phyloP scores from a whole-genome alignment of 495 filamentous ascomycete genomes.

The Pseudoneurospora amorphoporcata region DNA sequence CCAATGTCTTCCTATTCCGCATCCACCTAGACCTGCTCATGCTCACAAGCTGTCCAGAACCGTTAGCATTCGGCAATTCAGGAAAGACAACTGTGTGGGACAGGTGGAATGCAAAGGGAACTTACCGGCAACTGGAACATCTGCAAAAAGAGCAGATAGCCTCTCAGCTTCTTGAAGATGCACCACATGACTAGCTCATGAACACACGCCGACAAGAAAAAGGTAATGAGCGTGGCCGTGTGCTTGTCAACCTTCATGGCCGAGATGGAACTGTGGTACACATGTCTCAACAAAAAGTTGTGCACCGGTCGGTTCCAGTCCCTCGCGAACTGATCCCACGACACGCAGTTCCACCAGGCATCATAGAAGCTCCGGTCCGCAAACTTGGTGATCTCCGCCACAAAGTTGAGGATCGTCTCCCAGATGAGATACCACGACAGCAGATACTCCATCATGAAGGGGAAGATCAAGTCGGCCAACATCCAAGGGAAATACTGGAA shows the following conservation, averaged over 20 bases:
- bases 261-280: constrained; percentile 65
- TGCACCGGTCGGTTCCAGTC: constrained; percentile 68
- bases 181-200: constrained; percentile 72
- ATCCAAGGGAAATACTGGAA: constrained; percentile 60
- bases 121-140: constrained; percentile 55
- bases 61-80: neutral
- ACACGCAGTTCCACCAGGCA: constrained; percentile 57
- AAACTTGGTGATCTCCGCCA: constrained; percentile 63
- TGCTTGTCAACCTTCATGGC: constrained; percentile 55
- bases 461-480: constrained; percentile 59
- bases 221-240: constrained; percentile 64
- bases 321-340: constrained; percentile 59
- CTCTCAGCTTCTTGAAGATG: constrained; percentile 65
- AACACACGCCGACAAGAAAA: constrained; percentile 56
- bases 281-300: constrained; percentile 61
- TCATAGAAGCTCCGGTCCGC: constrained; percentile 72
- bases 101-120: neutral
- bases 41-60: constrained; percentile 35
- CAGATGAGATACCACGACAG: constrained; percentile 67
- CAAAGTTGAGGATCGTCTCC: constrained; percentile 67
- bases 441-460: constrained; percentile 66
- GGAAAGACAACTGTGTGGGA: no score
- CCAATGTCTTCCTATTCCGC: constrained; percentile 46
- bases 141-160: constrained; percentile 60
- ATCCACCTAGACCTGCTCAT: constrained; percentile 53